Percentiles rank a stretch among this genome's conserved stretches.
Evolutionary conservation across 2,329 filamentous ascomycete species (phyloP).

Genomic region (Xylogone sp.): DNA sequence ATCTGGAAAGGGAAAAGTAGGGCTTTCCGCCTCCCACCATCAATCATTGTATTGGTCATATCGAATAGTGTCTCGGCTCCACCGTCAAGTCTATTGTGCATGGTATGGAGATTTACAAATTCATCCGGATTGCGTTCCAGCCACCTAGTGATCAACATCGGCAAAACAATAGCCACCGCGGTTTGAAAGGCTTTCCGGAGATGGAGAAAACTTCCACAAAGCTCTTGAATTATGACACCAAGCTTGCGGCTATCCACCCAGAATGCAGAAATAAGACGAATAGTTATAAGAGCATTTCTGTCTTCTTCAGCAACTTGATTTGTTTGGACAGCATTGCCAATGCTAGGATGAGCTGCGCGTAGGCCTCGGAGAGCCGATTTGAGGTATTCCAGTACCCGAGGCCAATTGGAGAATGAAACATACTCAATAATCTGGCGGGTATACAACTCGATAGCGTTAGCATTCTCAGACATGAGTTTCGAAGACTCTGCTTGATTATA

Average conservation of each 20-base stretch:
- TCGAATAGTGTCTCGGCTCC: conserved; percentile 66
- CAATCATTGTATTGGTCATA: conserved; percentile 60
- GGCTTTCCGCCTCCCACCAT: conserved; percentile 51
- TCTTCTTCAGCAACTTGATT: conserved; percentile 23
- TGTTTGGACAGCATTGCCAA: conserved; percentile 17
- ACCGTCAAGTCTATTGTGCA: conserved; percentile 59
- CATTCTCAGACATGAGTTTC: conserved; percentile 23
- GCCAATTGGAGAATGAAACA: conserved; percentile 62
- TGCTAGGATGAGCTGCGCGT: conserved; percentile 22
- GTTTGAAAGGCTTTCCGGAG: conserved; percentile 62
- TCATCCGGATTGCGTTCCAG: conserved; percentile 61
- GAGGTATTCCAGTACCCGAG: conserved; percentile 54
- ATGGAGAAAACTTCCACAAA: conserved; percentile 64
- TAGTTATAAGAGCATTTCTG: conserved; percentile 43
- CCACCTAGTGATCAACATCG: conserved; percentile 62
- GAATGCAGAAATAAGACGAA: conserved; percentile 58
- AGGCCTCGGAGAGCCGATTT: conserved; percentile 33
- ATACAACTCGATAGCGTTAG: conserved; percentile 47
- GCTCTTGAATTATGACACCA: conserved; percentile 58
- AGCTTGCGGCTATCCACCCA: conserved; percentile 63
- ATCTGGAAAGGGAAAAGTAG: conserved; percentile 61
- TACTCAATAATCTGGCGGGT: conserved; percentile 59
- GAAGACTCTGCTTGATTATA: conserved; percentile 21
- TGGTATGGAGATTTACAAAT: conserved; percentile 59
- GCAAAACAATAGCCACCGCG: conserved; percentile 57